Base-by-base conservation (phyloP, 2,329 filamentous ascomycete genomes). In the Monilinia laxa region DNA sequence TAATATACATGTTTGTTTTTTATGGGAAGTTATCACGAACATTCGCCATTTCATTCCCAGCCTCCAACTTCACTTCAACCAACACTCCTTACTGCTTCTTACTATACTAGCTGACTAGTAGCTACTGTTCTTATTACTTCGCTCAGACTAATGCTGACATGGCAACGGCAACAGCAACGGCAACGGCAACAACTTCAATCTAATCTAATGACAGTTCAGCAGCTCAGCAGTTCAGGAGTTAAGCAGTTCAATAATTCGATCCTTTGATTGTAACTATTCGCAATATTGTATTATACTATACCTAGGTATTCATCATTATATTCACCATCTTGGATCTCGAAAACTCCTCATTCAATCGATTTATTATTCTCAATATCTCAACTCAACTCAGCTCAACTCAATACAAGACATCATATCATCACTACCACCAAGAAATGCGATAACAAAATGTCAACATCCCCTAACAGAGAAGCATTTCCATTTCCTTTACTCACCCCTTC, bases 381-480 rank as follows among this genome's bases (percentile, higher is more conserved):
- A 25, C 18, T 12, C 7, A 28, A 25, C 57, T 45, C 38, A 59
- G 35, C 45, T 20, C 7, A 23, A 1, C 49, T 6, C 23, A 38
- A 14, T 23, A 45, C 31, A 35, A 35, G 31, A 35, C 31, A 35
- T 35, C 31, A 35, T 35, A 35, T 35, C 31, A 35, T 35, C 31
- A 35, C 28, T 28, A 28, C 7, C 31, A 38, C 12, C 31, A 59
- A 65, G 20, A n/a, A 42, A 65, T 65, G 63, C 54, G 45, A 52
- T 65, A 52, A 14, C 53, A 42, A 60, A 59, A 65, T 65, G 63
- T 31, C 63, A 65, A 52, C 45, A 40, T 71, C 72, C 23, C 72
- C 73, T 20, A 71, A 67, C 23, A 73, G 72, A 71, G 71, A 75
- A 38, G 67, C 58, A 23, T 69, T 74, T 42, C 71, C 73, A 23